Base-by-base conservation (phyloP, 2,329 filamentous ascomycete species). In the Chaetoscypha palmicola region DNA sequence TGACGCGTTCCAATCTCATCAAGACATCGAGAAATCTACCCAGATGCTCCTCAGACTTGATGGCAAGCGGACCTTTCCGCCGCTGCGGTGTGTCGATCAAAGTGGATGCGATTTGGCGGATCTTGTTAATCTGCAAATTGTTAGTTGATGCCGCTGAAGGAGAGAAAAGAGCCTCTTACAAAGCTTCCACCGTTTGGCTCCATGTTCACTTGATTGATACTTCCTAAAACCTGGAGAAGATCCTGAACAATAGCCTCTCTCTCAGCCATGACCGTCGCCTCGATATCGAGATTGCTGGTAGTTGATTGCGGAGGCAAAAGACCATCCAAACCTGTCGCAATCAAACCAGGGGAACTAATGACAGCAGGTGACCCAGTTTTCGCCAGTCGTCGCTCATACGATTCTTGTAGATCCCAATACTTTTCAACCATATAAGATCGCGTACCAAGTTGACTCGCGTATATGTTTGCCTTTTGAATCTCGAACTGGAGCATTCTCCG, bases 381-480 rank as follows among this genome's bases (percentile, higher is more conserved):
- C 11, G 43, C 47, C 46, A 70, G 65, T 46, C 73, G 66, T 14
- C 67, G 61, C 32, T 76, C 66, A 55, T 82, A 77, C 1, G 80
- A 76, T 41, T 89, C 84, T 28, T 81, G 78, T 1, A 92, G 71
- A 54, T 80, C 81, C 63, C 87, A 87, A 65, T 91, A 94, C 51
- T 89, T 83, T 62, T 94, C 87, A 0, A 94, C 86, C 45, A 91
- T 79, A 61, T 88, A 90, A 0, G 86, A 91, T 19, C 89, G 76
- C 0, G 87, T 94, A 2, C 82, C 81, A 8, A 95, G 70, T 57
- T 89, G 83, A 4, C 83, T 91, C 2, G 82, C 79, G 59, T 91
- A 88, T 30, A 95, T 86, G 62, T 94, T 94, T 5, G 87, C 86
- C 61, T 94, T 94, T 62, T 94, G 88, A 22, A 95, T 92, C 64